Conservation (phyloP, 495 filamentous ascomycete species). For the Neurospora sp. region DNA sequence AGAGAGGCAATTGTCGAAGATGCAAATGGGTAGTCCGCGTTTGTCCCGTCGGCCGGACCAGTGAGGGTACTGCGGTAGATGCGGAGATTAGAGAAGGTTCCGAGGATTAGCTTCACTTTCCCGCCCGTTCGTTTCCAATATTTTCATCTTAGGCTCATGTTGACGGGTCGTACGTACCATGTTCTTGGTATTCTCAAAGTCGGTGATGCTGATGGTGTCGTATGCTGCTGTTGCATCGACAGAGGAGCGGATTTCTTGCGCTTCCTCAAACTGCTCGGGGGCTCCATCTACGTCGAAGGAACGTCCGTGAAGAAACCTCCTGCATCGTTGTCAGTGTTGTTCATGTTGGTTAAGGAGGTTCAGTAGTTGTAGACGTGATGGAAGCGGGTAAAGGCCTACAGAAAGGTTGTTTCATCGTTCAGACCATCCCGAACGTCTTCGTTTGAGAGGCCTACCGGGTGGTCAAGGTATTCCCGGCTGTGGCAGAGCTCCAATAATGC, state of each 20-base stretch:
- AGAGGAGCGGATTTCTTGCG: not conserved
- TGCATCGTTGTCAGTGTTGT: not conserved
- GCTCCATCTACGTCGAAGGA: not conserved
- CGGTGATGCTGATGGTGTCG: not conserved
- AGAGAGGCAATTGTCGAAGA: not conserved
- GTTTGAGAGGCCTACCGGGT: not conserved
- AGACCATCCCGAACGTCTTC: not conserved
- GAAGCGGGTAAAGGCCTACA: not conserved
- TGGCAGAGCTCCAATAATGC: not conserved
- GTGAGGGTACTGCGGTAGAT: not conserved
- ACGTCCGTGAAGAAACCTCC: not conserved
- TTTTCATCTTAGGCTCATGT: not conserved
- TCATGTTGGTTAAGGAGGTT: not conserved
- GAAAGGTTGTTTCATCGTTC: not conserved
- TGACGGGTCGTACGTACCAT: not conserved
- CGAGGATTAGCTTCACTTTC: not conserved
- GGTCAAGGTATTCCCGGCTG: not conserved
- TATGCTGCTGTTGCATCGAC: not conserved
- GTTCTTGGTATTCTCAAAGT: not conserved
- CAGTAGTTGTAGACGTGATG: not conserved
- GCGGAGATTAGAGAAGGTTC: not conserved
- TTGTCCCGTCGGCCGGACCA: not conserved
- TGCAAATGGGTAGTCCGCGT: not conserved
- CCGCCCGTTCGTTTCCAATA: not conserved
- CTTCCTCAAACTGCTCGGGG: not conserved